Evolutionary conservation across 2,329 filamentous ascomycete genomes (phyloP).

Genomic region (Aureobasidium sp.): DNA sequence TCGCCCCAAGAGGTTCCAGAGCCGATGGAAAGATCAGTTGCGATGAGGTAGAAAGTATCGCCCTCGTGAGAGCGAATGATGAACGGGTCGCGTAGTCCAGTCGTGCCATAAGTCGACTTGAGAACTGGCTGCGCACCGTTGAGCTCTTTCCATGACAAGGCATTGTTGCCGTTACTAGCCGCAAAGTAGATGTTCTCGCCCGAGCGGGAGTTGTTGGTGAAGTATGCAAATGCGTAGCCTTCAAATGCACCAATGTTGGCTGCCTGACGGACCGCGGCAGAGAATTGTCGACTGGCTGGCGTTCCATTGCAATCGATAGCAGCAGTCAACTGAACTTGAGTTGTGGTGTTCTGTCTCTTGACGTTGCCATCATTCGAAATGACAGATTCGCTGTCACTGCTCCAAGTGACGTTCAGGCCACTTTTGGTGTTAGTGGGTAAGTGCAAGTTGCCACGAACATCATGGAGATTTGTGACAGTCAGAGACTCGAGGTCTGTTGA

Average conservation of each 20-base stretch:
- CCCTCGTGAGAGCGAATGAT: conserved; percentile 44
- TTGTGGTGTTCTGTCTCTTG: neutral
- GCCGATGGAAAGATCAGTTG: conserved; percentile 47
- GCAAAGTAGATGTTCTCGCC: conserved; percentile 48
- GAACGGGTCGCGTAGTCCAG: conserved; percentile 45
- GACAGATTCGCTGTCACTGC: neutral
- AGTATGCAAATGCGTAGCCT: conserved; percentile 46
- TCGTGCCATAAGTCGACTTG: conserved; percentile 39
- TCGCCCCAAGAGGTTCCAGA: conserved; percentile 45
- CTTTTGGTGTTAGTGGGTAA: neutral
- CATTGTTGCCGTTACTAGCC: conserved; percentile 45
- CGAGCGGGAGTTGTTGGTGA: conserved; percentile 35
- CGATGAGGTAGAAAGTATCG: conserved; percentile 44
- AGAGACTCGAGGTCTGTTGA: neutral
- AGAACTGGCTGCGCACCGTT: conserved; percentile 41
- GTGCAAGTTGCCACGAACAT: neutral
- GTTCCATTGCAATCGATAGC: neutral
- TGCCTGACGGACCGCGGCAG: neutral
- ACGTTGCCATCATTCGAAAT: neutral
- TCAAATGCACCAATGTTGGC: conserved; percentile 8
- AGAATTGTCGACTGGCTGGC: neutral
- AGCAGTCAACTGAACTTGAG: neutral
- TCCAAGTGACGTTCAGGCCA: neutral
- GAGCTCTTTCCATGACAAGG: conserved; percentile 42
- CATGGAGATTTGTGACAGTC: neutral